These are phyloP conservation scores for Xylariaceae sp. DNA, from an alignment of 2,329 filamentous ascomycete species.

Conservation along the genomic window DNA sequence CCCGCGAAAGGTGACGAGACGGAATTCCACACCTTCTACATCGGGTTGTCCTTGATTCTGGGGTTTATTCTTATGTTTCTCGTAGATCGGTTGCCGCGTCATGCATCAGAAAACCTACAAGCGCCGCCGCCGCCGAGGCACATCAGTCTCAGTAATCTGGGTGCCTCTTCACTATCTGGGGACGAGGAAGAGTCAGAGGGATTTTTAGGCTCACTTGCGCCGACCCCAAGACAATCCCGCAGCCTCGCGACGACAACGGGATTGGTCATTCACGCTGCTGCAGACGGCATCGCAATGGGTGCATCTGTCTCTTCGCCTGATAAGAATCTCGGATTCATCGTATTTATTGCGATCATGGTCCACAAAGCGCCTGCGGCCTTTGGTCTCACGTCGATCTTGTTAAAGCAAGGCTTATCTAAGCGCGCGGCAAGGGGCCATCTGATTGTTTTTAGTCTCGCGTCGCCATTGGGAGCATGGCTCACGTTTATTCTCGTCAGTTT, in stretches of 20 bases:
- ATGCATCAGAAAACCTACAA: constrained; percentile 63
- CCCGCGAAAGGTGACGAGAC: constrained; percentile 23
- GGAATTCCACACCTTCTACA: constrained; percentile 65
- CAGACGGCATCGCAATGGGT: constrained; percentile 92
- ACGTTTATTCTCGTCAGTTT: constrained; percentile 80
- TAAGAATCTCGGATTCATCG: constrained; percentile 77
- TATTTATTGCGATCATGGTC: constrained; percentile 95
- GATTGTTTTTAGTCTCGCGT: constrained; percentile 85
- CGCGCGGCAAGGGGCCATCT: constrained; percentile 79
- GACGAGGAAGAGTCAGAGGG: constrained; percentile 55
- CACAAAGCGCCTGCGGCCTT: constrained; percentile 97
- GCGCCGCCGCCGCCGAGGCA: constrained; percentile 68
- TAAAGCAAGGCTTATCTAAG: constrained; percentile 89
- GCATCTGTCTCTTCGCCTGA: constrained; percentile 76
- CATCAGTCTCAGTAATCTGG: constrained; percentile 82
- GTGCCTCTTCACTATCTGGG: constrained; percentile 43
- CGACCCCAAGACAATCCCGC: constrained; percentile 55
- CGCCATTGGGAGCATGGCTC: constrained; percentile 76
- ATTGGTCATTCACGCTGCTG: constrained; percentile 91
- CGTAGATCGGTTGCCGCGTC: constrained; percentile 78
- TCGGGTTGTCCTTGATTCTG: constrained; percentile 79
- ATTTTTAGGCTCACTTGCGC: constrained; percentile 56
- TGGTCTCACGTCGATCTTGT: constrained; percentile 81
- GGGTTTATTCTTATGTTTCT: constrained; percentile 98
- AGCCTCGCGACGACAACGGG: constrained; percentile 83